phyloP scores from a whole-genome alignment of 1,284 basidiomycete genomes.

The Singerocomus inundabilis region DNA sequence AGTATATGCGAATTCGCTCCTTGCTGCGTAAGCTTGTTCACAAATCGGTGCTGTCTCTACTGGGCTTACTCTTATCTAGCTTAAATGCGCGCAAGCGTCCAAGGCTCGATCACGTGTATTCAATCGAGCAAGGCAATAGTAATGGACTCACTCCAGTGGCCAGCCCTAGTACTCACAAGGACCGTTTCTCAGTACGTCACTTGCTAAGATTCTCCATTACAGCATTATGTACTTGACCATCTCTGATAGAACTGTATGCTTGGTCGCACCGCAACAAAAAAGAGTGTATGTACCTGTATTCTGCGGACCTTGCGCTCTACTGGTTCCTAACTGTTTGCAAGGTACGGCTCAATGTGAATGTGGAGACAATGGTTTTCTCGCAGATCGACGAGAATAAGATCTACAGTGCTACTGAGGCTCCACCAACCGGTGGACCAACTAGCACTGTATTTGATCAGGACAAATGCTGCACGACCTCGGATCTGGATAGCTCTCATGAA shows the following conservation, averaged over 20 bases:
- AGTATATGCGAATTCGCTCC: conserved; percentile 36
- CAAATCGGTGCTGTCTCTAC: background rate
- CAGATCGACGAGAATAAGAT: conserved; percentile 31
- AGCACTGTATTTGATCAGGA: conserved; percentile 23
- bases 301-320: background rate
- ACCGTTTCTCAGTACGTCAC: conserved; percentile 25
- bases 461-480: conserved; percentile 14
- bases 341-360: conserved; percentile 35
- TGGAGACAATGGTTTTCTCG: conserved; percentile 34
- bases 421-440: conserved; percentile 11
- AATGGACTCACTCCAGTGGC: conserved; percentile 14
- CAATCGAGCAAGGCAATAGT: conserved; percentile 28
- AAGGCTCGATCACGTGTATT: conserved; percentile 23
- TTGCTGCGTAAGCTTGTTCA: conserved; percentile 27
- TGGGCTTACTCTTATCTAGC: conserved; percentile 8
- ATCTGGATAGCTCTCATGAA: conserved; percentile 26
- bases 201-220: background rate
- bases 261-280: conserved; percentile 16
- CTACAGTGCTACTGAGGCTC: conserved; percentile 25
- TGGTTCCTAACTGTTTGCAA: background rate
- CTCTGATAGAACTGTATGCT: conserved; percentile 27
- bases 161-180: conserved; percentile 19
- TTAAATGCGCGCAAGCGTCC: conserved; percentile 35
- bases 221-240: background rate
- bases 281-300: conserved; percentile 14